These are phyloP conservation scores for Vicia sativa DNA, from an alignment of 306 rosid species.

Conservation along the genomic window DNA sequence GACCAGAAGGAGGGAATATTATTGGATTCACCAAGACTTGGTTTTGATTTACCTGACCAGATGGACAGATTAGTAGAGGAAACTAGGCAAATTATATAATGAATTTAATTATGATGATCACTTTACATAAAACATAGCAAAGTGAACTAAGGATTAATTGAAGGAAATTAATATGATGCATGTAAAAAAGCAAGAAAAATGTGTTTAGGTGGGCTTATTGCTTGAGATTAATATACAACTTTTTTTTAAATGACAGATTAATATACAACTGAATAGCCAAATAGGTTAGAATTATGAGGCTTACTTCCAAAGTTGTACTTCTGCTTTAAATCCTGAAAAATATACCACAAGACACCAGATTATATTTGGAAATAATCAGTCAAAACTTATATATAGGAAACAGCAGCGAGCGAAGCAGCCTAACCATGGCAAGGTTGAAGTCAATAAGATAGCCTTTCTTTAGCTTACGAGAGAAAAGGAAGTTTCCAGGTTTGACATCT, in stretches of 20 bases:
- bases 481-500: constrained; percentile 95
- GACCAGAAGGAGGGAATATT: constrained; percentile 43
- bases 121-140: constrained; percentile 21
- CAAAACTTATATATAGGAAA: constrained; percentile 23
- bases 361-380: constrained; percentile 9
- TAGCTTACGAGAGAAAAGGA: constrained; percentile 75
- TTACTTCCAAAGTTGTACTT: constrained; percentile 61
- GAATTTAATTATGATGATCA: constrained; percentile 13
- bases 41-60: constrained; percentile 57
- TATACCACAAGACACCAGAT: constrained; percentile 29
- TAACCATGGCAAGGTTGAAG: constrained; percentile 89
- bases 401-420: constrained; percentile 38
- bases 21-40: constrained; percentile 39
- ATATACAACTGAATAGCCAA: constrained; percentile 17
- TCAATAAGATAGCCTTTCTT: constrained; percentile 85
- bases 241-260: background rate
- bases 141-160: constrained; percentile 14
- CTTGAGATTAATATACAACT: constrained; percentile 15
- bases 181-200: constrained; percentile 25
- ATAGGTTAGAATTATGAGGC: constrained; percentile 29
- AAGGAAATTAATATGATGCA: constrained; percentile 20
- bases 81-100: constrained; percentile 22
- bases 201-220: constrained; percentile 5
- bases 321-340: constrained; percentile 58
- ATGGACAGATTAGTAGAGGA: constrained; percentile 17